These are phyloP conservation scores for Paramecium bursaria DNA, from an alignment of 73 alveolate species.

Conservation along the genomic window DNA sequence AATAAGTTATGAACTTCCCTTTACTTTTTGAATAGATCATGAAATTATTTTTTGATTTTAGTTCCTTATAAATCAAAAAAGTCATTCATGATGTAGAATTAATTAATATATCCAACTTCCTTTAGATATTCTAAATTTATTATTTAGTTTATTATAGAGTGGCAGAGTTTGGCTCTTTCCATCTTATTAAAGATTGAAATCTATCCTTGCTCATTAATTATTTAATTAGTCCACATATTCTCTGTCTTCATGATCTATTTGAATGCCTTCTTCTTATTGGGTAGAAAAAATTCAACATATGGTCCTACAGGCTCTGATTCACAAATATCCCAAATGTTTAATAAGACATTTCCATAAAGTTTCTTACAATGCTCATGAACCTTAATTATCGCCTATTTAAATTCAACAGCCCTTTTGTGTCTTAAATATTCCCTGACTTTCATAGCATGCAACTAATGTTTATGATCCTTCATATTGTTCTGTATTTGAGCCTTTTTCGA, in stretches of 20 bases:
- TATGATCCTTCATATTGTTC: too few species aligned
- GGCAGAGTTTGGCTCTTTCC: slow-evolving; percentile 52
- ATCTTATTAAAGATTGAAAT: slow-evolving; percentile 14
- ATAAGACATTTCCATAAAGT: slow-evolving; percentile 9
- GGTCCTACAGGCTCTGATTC: slow-evolving; percentile 32
- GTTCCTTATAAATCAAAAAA: slow-evolving; percentile 48
- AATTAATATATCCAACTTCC: not conserved
- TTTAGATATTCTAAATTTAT: slow-evolving; percentile 31
- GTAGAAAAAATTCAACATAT: slow-evolving; percentile 22
- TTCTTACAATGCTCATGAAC: slow-evolving; percentile 3
- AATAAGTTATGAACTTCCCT: too few species aligned
- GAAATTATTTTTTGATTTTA: not conserved
- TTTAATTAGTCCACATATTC: slow-evolving; percentile 11
- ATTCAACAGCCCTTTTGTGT: slow-evolving; percentile 3
- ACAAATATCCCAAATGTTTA: slow-evolving; percentile 29
- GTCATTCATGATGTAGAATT: slow-evolving; percentile 4
- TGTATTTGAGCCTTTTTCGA: too few species aligned
- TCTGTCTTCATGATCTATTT: slow-evolving; percentile 1
- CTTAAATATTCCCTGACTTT: slow-evolving; percentile 3
- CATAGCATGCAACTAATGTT: not conserved
- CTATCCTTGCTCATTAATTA: slow-evolving; percentile 45
- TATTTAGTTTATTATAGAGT: slow-evolving; percentile 7
- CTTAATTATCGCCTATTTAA: not conserved
- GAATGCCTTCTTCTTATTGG: slow-evolving; percentile 4
- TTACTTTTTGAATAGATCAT: slow-evolving; percentile 12